A percentile compares a stretch with the other conserved stretches of the same genome.
Evolutionary conservation across 352 stramenopile species (phyloP).

Genomic region (Phytophthora boehmeriae): DNA sequence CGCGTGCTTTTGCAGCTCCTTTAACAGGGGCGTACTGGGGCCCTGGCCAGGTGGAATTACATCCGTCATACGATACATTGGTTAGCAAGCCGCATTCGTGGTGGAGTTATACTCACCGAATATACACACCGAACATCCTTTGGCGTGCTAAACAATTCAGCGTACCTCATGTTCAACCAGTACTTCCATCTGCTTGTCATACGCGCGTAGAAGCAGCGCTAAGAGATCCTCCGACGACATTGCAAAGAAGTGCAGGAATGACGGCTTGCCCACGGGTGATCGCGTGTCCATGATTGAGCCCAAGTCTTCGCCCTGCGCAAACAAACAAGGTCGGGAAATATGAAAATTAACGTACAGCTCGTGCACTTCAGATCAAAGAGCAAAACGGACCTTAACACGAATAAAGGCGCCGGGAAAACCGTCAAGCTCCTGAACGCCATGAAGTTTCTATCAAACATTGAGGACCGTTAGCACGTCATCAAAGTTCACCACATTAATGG

Average conservation of each 20-base stretch:
- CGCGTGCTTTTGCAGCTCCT: conserved; percentile 65
- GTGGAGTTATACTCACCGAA: too few species aligned
- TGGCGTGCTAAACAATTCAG: not conserved
- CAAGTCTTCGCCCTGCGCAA: conserved; percentile 77
- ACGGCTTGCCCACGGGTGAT: conserved; percentile 68
- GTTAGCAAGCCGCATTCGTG: not conserved
- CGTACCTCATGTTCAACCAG: conserved; percentile 71
- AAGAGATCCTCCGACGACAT: conserved; percentile 75
- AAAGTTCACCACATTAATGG: not conserved
- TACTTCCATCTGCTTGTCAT: conserved; percentile 86
- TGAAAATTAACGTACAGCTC: not conserved
- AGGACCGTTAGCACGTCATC: not conserved
- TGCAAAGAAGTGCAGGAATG: conserved; percentile 85
- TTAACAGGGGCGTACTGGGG: conserved; percentile 56
- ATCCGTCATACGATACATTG: not conserved
- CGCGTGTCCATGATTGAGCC: conserved; percentile 85
- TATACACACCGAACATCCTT: too few species aligned
- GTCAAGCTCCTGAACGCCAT: conserved; percentile 83
- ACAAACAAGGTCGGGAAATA: not conserved
- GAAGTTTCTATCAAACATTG: conserved; percentile 49
- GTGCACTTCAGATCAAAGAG: not conserved
- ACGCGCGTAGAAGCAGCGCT: conserved; percentile 74
- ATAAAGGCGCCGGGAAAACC: conserved; percentile 82
- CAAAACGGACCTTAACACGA: conserved; percentile 65
- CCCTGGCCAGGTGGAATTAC: conserved; percentile 30